phyloP scores from a whole-genome alignment of 2,329 filamentous ascomycete genomes.

The Tolypocladium ophioglossoides region DNA sequence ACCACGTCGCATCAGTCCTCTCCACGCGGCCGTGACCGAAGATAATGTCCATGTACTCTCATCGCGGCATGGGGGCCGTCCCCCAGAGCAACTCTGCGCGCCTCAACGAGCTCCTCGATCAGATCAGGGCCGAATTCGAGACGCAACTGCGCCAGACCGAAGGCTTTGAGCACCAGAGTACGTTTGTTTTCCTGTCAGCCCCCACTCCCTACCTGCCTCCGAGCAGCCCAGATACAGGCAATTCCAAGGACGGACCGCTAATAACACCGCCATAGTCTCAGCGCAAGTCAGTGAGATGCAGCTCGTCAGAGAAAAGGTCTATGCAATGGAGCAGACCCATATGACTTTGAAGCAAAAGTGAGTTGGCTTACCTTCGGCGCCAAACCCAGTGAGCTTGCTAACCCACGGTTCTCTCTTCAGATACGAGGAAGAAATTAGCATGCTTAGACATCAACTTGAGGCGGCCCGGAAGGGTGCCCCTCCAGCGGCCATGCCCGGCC shows the following conservation, averaged over 20 bases:
- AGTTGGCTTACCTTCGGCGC: slow-evolving; percentile 18
- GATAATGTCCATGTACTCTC: slow-evolving; percentile 74
- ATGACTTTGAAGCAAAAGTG: slow-evolving; percentile 86
- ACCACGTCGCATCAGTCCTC: not conserved
- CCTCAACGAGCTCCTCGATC: slow-evolving; percentile 83
- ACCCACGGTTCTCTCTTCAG: slow-evolving; percentile 34
- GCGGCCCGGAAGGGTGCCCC: slow-evolving; percentile 55
- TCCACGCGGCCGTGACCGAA: slow-evolving; percentile 3
- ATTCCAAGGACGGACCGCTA: not conserved
- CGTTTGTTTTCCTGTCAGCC: slow-evolving; percentile 22
- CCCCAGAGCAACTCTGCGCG: slow-evolving; percentile 51
- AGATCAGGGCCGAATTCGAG: slow-evolving; percentile 86
- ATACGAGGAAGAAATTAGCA: slow-evolving; percentile 84
- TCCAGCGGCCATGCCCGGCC: slow-evolving; percentile 51
- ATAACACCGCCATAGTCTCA: slow-evolving; percentile 49
- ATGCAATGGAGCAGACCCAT: slow-evolving; percentile 83
- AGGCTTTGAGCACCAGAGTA: slow-evolving; percentile 90
- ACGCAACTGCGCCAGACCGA: slow-evolving; percentile 69
- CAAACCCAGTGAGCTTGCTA: not conserved
- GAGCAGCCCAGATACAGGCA: not conserved
- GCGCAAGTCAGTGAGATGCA: slow-evolving; percentile 92
- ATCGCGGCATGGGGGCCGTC: slow-evolving; percentile 70
- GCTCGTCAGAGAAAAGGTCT: slow-evolving; percentile 86
- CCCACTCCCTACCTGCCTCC: not conserved
- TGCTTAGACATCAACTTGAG: slow-evolving; percentile 79